Conservation (phyloP, 257 asterid genomes). For the Scutellaria baicalensis region DNA sequence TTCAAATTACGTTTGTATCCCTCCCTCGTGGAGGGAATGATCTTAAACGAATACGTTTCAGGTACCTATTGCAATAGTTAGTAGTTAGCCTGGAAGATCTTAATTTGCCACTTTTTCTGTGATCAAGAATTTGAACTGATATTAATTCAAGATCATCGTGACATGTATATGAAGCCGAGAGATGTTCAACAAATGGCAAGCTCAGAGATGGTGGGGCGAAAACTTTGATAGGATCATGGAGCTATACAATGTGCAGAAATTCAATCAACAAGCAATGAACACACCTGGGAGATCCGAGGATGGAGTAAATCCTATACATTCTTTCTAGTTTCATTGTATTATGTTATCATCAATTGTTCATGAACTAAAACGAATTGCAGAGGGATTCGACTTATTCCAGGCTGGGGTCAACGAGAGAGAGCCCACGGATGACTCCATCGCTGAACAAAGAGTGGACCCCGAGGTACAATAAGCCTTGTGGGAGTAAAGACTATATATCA, state of each 20-base stretch:
- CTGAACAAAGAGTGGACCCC: slow-evolving; percentile 57
- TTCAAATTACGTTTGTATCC: slow-evolving; percentile 67
- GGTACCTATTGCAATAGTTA: slow-evolving; percentile 24
- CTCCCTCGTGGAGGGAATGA: slow-evolving; percentile 76
- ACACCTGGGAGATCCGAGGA: slow-evolving; percentile 84
- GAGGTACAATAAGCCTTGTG: slow-evolving; percentile 41
- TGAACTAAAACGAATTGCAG: slow-evolving; percentile 32
- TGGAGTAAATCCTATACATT: slow-evolving; percentile 45
- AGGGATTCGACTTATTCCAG: slow-evolving; percentile 82
- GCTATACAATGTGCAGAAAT: slow-evolving; percentile 79
- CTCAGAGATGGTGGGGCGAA: slow-evolving; percentile 92
- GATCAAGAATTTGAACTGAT: not conserved
- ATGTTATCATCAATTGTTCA: not conserved
- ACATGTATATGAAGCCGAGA: slow-evolving; percentile 54
- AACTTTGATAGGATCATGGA: slow-evolving; percentile 83
- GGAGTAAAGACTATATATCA: slow-evolving; percentile 23
- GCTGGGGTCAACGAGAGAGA: slow-evolving; percentile 67
- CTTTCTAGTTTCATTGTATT: no score
- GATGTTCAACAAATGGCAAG: slow-evolving; percentile 83
- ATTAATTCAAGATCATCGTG: slow-evolving; percentile 7
- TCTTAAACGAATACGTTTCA: slow-evolving; percentile 75
- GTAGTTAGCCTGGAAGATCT: not conserved
- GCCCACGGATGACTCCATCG: slow-evolving; percentile 85
- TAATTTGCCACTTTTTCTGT: not conserved
- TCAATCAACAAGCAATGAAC: slow-evolving; percentile 67